Percentiles rank a stretch among this genome's conserved stretches.
These are phyloP conservation scores for Tricholoma furcatifolium DNA, from an alignment of 768 basidiomycete genomes.

Conservation along the genomic window DNA sequence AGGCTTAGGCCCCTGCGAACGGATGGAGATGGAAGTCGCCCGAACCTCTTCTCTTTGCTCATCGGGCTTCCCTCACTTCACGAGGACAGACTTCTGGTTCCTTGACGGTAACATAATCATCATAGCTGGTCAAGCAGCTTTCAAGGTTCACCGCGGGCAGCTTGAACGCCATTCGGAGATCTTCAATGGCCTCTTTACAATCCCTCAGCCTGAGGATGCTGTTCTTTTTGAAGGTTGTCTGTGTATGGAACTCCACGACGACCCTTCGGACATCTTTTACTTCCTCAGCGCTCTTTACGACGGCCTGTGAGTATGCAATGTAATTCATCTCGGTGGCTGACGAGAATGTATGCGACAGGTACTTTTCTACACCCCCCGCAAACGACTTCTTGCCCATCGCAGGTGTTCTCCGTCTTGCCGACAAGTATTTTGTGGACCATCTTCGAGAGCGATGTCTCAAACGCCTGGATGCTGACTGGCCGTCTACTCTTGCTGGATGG, in stretches of 20 bases:
- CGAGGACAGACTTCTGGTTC: conserved; percentile 71
- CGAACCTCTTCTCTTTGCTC: background rate
- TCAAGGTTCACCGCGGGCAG: conserved; percentile 76
- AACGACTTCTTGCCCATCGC: conserved; percentile 59
- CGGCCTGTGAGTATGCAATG: conserved; percentile 53
- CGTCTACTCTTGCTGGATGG: conserved; percentile 64
- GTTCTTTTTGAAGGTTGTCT: conserved; percentile 57
- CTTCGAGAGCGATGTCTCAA: conserved; percentile 60
- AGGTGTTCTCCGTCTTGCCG: conserved; percentile 67
- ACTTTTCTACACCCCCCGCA: conserved; percentile 50
- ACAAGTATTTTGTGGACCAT: conserved; percentile 73
- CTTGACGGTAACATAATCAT: conserved; percentile 69
- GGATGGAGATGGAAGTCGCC: conserved; percentile 12
- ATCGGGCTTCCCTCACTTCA: conserved; percentile 22
- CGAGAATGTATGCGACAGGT: conserved; percentile 32
- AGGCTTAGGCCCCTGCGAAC: conserved; percentile 1
- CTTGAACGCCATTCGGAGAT: conserved; percentile 75
- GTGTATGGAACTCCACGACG: conserved; percentile 62
- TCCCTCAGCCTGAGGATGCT: conserved; percentile 56
- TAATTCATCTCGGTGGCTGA: background rate
- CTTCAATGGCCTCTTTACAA: conserved; percentile 64
- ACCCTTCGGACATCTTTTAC: conserved; percentile 63
- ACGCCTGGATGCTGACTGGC: conserved; percentile 66
- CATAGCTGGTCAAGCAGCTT: conserved; percentile 53
- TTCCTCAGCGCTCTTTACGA: conserved; percentile 73